These are phyloP conservation scores for Candida sanyaensis DNA, from an alignment of 1,139 yeast species.

Conservation along the genomic window DNA sequence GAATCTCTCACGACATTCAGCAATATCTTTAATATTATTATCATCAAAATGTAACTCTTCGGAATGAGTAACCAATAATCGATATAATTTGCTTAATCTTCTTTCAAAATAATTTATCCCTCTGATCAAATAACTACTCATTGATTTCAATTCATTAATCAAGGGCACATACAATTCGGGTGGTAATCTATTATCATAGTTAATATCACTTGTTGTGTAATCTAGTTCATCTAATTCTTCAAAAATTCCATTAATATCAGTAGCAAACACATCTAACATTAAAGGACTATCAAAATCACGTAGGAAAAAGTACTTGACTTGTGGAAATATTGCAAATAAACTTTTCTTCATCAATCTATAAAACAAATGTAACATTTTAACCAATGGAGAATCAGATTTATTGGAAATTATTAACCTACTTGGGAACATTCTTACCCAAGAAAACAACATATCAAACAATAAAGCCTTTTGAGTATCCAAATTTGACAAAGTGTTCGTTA, in stretches of 20 bases:
- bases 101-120: slow-evolving; percentile 30
- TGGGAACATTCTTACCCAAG: slow-evolving; percentile 43
- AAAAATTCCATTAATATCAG: slow-evolving; percentile 30
- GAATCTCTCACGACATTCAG: slow-evolving; percentile 26
- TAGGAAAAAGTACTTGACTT: slow-evolving; percentile 41
- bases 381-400: slow-evolving; percentile 29
- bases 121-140: slow-evolving; percentile 36
- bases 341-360: slow-evolving; percentile 38
- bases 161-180: slow-evolving; percentile 20
- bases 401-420: slow-evolving; percentile 27
- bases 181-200: slow-evolving; percentile 12
- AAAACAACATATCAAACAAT: slow-evolving; percentile 37
- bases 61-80: slow-evolving; percentile 29
- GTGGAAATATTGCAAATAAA: slow-evolving; percentile 41
- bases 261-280: slow-evolving; percentile 39
- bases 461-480: slow-evolving; percentile 35
- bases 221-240: slow-evolving; percentile 22
- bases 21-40: slow-evolving; percentile 28
- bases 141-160: slow-evolving; percentile 22
- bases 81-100: slow-evolving; percentile 28
- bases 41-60: slow-evolving; percentile 33
- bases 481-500: slow-evolving; percentile 26
- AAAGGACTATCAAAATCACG: slow-evolving; percentile 47
- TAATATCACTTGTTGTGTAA: not conserved
- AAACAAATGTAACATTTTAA: slow-evolving; percentile 35